A percentile compares a stretch with the other conserved stretches of the same genome.
Evolutionary conservation across 495 filamentous ascomycete species (phyloP).

Genomic region (Oleoguttula mirabilis): DNA sequence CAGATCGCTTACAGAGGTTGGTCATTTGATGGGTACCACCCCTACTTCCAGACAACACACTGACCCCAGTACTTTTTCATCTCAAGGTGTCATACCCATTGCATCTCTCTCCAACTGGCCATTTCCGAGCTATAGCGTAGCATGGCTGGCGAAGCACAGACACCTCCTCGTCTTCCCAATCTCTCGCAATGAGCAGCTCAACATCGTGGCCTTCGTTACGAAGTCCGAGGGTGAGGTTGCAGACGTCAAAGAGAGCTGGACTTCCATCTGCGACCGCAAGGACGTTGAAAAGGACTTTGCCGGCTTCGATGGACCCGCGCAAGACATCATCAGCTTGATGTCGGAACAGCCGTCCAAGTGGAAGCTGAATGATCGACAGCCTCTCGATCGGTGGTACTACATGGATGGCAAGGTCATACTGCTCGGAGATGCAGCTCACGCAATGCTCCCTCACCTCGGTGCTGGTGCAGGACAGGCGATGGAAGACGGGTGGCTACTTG

Average conservation of each 20-base stretch:
- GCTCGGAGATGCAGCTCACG: slow-evolving; percentile 38
- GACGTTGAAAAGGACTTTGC: slow-evolving; percentile 31
- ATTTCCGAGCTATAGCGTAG: slow-evolving; percentile 14
- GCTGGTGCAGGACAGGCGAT: slow-evolving; percentile 29
- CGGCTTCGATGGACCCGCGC: slow-evolving; percentile 24
- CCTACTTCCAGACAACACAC: too few relatives aligned
- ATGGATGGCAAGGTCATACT: slow-evolving; percentile 28
- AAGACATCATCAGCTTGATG: slow-evolving; percentile 22
- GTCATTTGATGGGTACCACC: too few relatives aligned
- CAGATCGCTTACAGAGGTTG: slow-evolving; percentile 15
- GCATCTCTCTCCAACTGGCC: slow-evolving; percentile 10
- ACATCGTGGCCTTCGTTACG: slow-evolving; percentile 20
- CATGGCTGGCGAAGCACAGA: slow-evolving; percentile 18
- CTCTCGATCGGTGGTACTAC: slow-evolving; percentile 29
- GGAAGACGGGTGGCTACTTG: slow-evolving; percentile 33
- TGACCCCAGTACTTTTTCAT: too few relatives aligned
- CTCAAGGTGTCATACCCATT: slow-evolving; percentile 18
- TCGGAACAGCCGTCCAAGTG: slow-evolving; percentile 31
- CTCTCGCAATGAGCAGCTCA: slow-evolving; percentile 14
- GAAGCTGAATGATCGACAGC: slow-evolving; percentile 34
- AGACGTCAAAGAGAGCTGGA: slow-evolving; percentile 21
- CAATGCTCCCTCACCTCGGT: slow-evolving; percentile 31
- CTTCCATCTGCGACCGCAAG: slow-evolving; percentile 22
- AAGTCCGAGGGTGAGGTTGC: slow-evolving; percentile 11
- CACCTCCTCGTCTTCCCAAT: slow-evolving; percentile 20